phyloP scores from a whole-genome alignment of 768 basidiomycete genomes.

The Lyophyllum decastes region DNA sequence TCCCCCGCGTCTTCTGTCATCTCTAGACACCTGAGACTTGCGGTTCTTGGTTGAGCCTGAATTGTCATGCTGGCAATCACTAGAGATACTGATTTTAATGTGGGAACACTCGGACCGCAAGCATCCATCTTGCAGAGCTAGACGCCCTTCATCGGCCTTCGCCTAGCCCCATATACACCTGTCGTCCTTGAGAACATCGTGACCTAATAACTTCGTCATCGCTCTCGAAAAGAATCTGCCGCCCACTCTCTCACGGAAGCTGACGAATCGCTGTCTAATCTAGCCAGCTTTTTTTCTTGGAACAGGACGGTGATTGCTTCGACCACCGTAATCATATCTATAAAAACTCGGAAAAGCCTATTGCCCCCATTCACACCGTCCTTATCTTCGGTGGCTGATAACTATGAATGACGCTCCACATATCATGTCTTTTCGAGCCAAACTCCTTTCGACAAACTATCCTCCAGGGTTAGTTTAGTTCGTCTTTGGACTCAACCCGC shows the following conservation, averaged over 20 bases:
- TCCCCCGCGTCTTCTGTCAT: background rate
- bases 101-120: background rate
- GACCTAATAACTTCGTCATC: background rate
- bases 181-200: background rate
- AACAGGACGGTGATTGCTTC: background rate
- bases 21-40: background rate
- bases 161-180: too few species aligned
- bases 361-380: background rate
- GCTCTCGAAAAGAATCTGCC: background rate
- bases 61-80: background rate
- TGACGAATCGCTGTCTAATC: background rate
- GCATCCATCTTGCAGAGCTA: background rate
- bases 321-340: background rate
- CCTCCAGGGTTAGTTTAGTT: background rate
- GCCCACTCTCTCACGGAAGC: background rate
- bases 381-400: background rate
- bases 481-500: background rate
- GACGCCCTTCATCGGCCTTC: background rate
- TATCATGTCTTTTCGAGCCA: background rate
- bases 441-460: background rate
- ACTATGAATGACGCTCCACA: background rate
- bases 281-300: background rate
- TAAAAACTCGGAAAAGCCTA: background rate
- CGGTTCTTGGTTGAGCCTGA: background rate
- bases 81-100: background rate